Evolutionary conservation across 139 green algal species (phyloP), one percentile per base, ranked within the genome.

Genomic region (Ettlia oleoabundans): DNA sequence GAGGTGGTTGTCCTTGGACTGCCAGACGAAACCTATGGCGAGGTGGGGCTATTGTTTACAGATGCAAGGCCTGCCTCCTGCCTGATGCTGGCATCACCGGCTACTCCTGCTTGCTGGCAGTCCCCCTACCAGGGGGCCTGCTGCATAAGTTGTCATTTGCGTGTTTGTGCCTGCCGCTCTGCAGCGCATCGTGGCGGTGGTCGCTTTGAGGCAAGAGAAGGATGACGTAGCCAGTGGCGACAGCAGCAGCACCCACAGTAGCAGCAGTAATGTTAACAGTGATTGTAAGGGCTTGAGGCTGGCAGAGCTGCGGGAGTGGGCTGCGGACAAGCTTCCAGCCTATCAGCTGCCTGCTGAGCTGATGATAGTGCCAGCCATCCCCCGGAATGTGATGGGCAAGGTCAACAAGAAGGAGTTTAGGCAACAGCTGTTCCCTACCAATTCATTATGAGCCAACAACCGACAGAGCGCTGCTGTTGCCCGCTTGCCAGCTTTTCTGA

Each of bases 361-460:
- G 30, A 13, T 71, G n/a, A 1, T 94, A 47, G 71, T 97, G 18
- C 76, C 88, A 0, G 47, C 77, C 4, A 89, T 99, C 35, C 95
- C 93, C 0, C 84, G 96, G 40, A 99, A 99, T 75, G 94, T 96
- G 3, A 98, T 99, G 96, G 96, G 96, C 67, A 99, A 99, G 83
- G 87, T 99, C 18, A 99, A 98, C 91, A 98, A 98, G 82, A 93
- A 94, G 85, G 68, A 89, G 72, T 81, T 97, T 68, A 71, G 87
- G 33, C 35, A 84, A 82, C 58, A 86, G 80, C 43, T 90, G 74
- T 71, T 81, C 28, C n/a, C n/a, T n/a, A n/a, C n/a, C n/a, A n/a
- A n/a, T n/a, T n/a, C n/a, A n/a, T n/a, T n/a, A n/a, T n/a, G n/a
- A n/a, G n/a, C n/a, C n/a, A n/a, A n/a, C n/a, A n/a, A n/a, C n/a